Percentiles rank a stretch among this genome's conserved stretches.
Conservation (phyloP, 139 green algal genomes). For the Chlorella sp. region DNA sequence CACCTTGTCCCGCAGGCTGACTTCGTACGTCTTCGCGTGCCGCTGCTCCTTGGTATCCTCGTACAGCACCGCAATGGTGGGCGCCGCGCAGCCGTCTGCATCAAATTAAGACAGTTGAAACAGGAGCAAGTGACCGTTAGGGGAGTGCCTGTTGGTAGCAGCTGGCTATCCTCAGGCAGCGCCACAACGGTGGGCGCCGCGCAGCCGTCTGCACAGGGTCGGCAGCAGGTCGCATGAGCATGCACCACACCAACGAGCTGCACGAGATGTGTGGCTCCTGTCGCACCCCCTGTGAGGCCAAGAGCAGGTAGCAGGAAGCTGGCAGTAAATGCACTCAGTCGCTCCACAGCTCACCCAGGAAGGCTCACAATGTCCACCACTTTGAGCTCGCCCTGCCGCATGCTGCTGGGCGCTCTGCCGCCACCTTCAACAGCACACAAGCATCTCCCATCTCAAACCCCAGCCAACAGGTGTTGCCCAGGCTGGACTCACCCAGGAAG, state of each 20-base stretch:
- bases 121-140: not conserved
- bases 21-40: slow-evolving; percentile 92
- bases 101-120: not conserved
- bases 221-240: too few species aligned
- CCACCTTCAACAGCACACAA: not conserved
- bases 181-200: slow-evolving; percentile 80
- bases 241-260: too few species aligned
- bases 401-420: too few species aligned
- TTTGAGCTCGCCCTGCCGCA: slow-evolving; percentile 85
- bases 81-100: slow-evolving; percentile 34
- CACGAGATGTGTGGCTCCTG: too few species aligned
- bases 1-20: slow-evolving; percentile 76
- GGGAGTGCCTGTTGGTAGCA: too few species aligned
- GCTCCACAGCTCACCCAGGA: slow-evolving; percentile 29
- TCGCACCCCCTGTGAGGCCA: too few species aligned
- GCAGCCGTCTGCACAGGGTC: slow-evolving; percentile 20
- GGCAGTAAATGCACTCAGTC: too few species aligned
- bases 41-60: slow-evolving; percentile 89
- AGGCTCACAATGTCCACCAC: slow-evolving; percentile 88
- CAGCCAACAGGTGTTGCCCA: not conserved
- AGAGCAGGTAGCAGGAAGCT: too few species aligned
- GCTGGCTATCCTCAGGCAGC: slow-evolving; percentile 96
- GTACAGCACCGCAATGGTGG: slow-evolving; percentile 92
- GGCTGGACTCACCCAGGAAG: slow-evolving; percentile 50
- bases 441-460: too few species aligned